phyloP scores from a whole-genome alignment of 306 rosid genomes.

The Clitoria ternatea region DNA sequence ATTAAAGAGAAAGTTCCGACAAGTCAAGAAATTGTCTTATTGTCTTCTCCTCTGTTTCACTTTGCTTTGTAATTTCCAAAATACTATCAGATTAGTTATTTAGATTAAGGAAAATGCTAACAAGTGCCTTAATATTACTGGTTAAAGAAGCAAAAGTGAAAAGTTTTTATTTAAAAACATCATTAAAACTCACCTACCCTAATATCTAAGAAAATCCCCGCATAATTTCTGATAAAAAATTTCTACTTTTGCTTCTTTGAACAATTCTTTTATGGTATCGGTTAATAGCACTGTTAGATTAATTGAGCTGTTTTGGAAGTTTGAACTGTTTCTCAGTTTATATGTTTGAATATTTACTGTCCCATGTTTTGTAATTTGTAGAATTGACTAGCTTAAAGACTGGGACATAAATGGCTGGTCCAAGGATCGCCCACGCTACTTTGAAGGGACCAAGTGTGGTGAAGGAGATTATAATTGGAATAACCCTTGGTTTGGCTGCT shows the following conservation, averaged over 20 bases:
- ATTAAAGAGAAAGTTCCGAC: background rate
- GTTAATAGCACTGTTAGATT: too few species aligned
- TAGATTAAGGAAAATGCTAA: too few species aligned
- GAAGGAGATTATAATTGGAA: conserved; percentile 70
- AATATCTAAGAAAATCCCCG: too few species aligned
- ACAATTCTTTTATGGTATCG: too few species aligned
- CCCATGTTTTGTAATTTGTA: conserved; percentile 14
- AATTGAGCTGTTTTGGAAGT: background rate
- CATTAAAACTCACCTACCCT: too few species aligned
- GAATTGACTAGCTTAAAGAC: conserved; percentile 25
- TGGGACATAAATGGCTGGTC: conserved; percentile 65
- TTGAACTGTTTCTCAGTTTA: background rate
- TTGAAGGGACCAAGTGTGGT: conserved; percentile 94
- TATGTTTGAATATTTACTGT: background rate
- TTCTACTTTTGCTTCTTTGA: too few species aligned
- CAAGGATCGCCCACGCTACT: conserved; percentile 79
- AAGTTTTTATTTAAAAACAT: too few species aligned
- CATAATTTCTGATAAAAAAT: too few species aligned
- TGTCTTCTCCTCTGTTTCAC: background rate
- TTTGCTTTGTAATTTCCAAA: background rate
- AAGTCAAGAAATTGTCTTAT: background rate
- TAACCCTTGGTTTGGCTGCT: conserved; percentile 51
- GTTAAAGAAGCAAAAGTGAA: too few species aligned
- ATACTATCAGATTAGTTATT: background rate
- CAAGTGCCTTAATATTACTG: too few species aligned